Conservation (phyloP, 2,329 filamentous ascomycete genomes). For the Exophiala lecanii-corni region DNA sequence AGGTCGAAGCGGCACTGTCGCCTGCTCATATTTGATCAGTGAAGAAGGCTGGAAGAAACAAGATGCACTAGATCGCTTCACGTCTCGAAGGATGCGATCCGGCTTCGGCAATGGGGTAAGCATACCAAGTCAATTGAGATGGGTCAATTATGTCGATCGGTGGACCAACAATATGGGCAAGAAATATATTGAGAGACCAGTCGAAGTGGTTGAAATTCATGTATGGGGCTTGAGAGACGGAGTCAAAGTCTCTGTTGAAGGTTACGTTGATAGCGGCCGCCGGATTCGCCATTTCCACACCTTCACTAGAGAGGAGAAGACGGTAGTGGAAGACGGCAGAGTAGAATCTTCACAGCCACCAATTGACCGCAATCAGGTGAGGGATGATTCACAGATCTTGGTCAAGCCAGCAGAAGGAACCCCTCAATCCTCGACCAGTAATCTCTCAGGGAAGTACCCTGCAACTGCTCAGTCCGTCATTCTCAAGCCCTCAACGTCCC, state of each 20-base stretch:
- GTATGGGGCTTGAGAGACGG: constrained; percentile 84
- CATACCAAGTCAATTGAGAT: constrained; percentile 87
- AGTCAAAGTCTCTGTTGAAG: constrained; percentile 80
- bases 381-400: constrained; percentile 18
- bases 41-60: constrained; percentile 69
- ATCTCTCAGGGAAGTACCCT: constrained; percentile 38
- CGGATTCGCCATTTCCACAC: constrained; percentile 78
- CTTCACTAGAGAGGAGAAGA: constrained; percentile 67
- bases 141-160: constrained; percentile 80
- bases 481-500: constrained; percentile 63
- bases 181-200: constrained; percentile 71
- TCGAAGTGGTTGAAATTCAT: constrained; percentile 85
- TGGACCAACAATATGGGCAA: constrained; percentile 71
- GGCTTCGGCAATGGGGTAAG: constrained; percentile 85
- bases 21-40: constrained; percentile 83
- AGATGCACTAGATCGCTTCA: constrained; percentile 65
- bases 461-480: constrained; percentile 68
- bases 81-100: constrained; percentile 80
- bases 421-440: constrained; percentile 27
- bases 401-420: constrained; percentile 20
- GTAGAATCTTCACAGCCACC: constrained; percentile 1
- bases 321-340: constrained; percentile 53
- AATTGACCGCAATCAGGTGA: constrained; percentile 1
- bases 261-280: constrained; percentile 83
- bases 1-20: constrained; percentile 81